Base-by-base conservation (phyloP, 306 rosid genomes). In the Boehmeria nivea region DNA sequence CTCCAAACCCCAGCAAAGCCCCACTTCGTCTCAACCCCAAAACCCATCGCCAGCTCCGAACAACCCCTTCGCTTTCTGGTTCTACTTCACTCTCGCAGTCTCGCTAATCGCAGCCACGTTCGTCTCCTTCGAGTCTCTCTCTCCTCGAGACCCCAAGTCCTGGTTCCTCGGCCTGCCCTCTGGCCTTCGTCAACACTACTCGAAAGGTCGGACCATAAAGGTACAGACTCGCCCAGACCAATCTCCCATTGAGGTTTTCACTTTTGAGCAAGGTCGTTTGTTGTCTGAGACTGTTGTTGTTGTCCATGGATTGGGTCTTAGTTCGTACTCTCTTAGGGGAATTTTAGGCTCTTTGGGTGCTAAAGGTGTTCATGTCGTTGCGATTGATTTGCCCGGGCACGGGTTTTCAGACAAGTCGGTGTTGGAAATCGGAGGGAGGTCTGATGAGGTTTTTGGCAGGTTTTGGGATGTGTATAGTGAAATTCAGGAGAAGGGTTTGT, bases 331-430 rank as follows among this genome's bases (percentile, higher is more conserved):
- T 4, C 87, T 87, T 39, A 82, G 87, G 15, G 57, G 72, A 37
- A 64, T 84, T 3, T 3, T 72, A 21, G 64, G 79, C 27, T 75
- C 71, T 14, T 54, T 91, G 1, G 67, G 69, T 7, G 25, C 78
- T 10, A 81, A 74, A 59, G 95, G 93, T 6, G 58, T 85, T 7
- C 83, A 48, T 20, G 93, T 57, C 3, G 52, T 72, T 26, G 81
- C 89, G 4, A 60, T 91, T 43, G 99, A 91, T 57, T 68, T 91
- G 6, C 99, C 99, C 0, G 96, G 96, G 4, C 76, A 81, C 46
- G 99, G 99, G 20, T 91, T 91, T 40, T 91, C 95, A 0, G 96
- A 91, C 46, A 91, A 87, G 33, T 70, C 89, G 0, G 57, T 54
- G 43, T 72, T 65, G 18, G 89, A 64, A 64, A 18, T 73, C 21